phyloP scores from a whole-genome alignment of 2,329 filamentous ascomycete species.

The Pseudogymnoascus sp. region DNA sequence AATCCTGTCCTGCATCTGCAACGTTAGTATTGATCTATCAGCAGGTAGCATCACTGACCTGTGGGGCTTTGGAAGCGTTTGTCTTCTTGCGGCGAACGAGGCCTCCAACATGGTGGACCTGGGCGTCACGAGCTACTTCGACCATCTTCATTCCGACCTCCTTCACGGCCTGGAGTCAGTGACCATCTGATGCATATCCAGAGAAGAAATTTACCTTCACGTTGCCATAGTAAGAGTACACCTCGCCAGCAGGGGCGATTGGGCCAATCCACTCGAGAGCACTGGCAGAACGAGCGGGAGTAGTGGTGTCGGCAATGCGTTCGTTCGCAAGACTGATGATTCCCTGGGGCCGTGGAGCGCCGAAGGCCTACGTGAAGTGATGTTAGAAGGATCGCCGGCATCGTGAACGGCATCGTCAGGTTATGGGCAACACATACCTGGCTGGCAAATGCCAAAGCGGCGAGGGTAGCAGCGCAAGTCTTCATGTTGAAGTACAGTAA shows the following conservation, averaged over 20 bases:
- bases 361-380: neutral
- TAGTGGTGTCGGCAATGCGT: neutral
- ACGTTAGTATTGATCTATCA: neutral
- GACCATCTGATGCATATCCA: neutral
- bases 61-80: neutral
- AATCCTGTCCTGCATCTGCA: neutral
- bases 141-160: neutral
- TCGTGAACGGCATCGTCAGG: neutral
- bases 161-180: neutral
- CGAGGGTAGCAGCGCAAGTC: neutral
- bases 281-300: neutral
- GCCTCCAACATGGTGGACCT: conserved; percentile 3
- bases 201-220: neutral
- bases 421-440: neutral
- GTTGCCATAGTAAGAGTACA: conserved; percentile 1
- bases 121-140: neutral
- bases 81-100: neutral
- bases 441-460: neutral
- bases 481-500: neutral
- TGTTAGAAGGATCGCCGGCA: neutral
- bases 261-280: neutral
- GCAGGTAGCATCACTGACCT: neutral
- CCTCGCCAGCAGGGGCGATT: neutral
- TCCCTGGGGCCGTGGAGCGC: neutral
- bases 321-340: conserved; percentile 1